Evolutionary conservation across 768 basidiomycete species (phyloP).

Genomic region (Lactifluus hygrophoroides): DNA sequence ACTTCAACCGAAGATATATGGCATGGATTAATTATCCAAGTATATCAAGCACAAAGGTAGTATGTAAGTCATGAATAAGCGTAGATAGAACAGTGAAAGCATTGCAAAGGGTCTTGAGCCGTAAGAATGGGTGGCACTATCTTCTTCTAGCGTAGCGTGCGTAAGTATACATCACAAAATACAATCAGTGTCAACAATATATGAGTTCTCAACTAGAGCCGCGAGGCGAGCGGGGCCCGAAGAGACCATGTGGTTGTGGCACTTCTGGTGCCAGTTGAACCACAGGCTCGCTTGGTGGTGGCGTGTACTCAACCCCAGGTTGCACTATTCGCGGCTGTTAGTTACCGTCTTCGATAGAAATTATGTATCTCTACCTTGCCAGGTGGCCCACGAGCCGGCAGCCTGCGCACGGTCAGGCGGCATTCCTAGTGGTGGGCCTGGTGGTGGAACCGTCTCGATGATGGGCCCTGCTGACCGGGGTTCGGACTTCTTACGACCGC

Average conservation of each 20-base stretch:
- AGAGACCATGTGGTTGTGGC: conserved; percentile 54
- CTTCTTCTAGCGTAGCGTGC: background rate
- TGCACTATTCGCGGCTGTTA: conserved; percentile 38
- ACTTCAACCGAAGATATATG: background rate
- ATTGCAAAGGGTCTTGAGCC: background rate
- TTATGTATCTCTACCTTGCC: conserved; percentile 31
- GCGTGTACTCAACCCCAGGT: conserved; percentile 46
- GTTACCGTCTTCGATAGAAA: background rate
- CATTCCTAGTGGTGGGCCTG: background rate
- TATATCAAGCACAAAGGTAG: background rate
- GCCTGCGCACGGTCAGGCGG: conserved; percentile 20
- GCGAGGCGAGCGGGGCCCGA: conserved; percentile 67
- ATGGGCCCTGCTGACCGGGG: conserved; percentile 10
- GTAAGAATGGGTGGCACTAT: background rate
- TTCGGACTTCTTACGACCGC: conserved; percentile 17
- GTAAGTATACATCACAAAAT: background rate
- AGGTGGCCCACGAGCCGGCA: conserved; percentile 33
- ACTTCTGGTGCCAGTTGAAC: conserved; percentile 52
- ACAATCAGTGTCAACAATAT: background rate
- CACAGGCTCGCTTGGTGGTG: conserved; percentile 47
- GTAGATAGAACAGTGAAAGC: background rate
- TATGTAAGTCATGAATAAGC: background rate
- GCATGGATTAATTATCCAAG: background rate
- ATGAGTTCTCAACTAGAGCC: conserved; percentile 9
- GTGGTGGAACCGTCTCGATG: background rate